Percentiles rank a stretch among this genome's conserved stretches.
These are phyloP conservation scores for Talaromyces verruculosus DNA, from an alignment of 2,329 filamentous ascomycete species.

Conservation along the genomic window DNA sequence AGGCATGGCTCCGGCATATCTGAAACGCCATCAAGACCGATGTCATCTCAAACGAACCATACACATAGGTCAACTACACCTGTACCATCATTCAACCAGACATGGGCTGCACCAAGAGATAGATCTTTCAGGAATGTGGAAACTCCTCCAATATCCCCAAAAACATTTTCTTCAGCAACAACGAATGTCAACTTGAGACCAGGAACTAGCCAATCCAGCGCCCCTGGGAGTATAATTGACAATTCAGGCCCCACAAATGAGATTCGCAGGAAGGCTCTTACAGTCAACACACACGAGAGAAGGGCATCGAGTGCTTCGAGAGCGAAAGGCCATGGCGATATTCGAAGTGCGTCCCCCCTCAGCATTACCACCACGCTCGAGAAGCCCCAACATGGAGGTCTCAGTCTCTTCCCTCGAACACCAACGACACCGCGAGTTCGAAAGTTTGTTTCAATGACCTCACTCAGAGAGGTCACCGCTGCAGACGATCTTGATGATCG, in stretches of 20 bases:
- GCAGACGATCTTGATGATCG: background rate
- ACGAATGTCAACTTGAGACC: background rate
- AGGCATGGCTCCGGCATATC: background rate
- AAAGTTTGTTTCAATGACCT: slow-evolving; percentile 13
- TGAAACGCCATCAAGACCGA: slow-evolving; percentile 1
- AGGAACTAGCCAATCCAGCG: background rate
- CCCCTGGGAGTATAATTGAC: background rate
- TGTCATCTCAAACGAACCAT: slow-evolving; percentile 10
- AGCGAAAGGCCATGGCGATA: background rate
- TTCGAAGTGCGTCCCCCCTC: background rate
- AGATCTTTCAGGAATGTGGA: background rate
- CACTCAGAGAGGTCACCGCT: slow-evolving; percentile 1
- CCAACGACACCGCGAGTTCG: slow-evolving; percentile 11
- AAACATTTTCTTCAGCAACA: background rate
- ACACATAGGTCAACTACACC: background rate
- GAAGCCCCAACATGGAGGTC: slow-evolving; percentile 3
- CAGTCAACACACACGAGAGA: slow-evolving; percentile 2
- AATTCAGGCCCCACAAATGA: background rate
- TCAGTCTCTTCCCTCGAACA: slow-evolving; percentile 17
- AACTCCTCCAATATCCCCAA: slow-evolving; percentile 15
- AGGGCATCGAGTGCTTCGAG: background rate
- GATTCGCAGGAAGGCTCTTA: background rate
- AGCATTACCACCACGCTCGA: background rate
- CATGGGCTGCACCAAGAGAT: slow-evolving; percentile 3
- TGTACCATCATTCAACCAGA: slow-evolving; percentile 4